Conservation (phyloP, 306 rosid genomes). For the Dryas octopetala region DNA sequence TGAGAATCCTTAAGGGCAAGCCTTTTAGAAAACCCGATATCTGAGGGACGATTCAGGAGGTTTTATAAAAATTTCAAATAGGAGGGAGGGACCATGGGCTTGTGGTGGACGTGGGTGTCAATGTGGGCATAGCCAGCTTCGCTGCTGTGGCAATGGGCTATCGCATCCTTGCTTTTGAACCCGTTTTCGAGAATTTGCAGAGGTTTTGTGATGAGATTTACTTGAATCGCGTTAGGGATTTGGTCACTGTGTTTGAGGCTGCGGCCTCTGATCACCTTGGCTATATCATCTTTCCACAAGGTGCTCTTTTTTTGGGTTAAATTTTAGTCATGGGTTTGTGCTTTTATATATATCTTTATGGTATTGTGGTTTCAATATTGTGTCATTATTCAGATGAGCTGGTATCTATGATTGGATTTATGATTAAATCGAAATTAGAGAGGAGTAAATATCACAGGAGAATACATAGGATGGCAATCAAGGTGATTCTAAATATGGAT, state of each 20-base stretch:
- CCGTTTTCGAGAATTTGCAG: constrained; percentile 92
- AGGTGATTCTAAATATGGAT: background rate
- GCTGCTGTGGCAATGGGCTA: constrained; percentile 94
- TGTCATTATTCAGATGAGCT: background rate
- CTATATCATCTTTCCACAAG: constrained; percentile 82
- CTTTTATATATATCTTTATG: background rate
- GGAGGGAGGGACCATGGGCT: constrained; percentile 52
- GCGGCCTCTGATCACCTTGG: constrained; percentile 84
- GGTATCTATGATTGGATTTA: background rate
- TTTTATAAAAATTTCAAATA: constrained; percentile 52
- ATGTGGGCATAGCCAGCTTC: constrained; percentile 92
- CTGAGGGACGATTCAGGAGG: constrained; percentile 73
- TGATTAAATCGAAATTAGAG: too few relatives aligned
- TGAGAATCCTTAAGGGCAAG: constrained; percentile 74
- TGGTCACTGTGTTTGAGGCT: constrained; percentile 80
- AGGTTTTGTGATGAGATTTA: constrained; percentile 91
- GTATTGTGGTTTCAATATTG: background rate
- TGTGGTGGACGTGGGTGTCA: constrained; percentile 91
- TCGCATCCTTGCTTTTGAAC: constrained; percentile 77
- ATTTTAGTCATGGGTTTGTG: background rate
- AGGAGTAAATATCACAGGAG: background rate
- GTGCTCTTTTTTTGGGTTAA: constrained; percentile 26
- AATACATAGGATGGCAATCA: background rate
- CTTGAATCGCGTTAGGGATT: constrained; percentile 70
- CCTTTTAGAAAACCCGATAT: constrained; percentile 82